A percentile compares a stretch with the other conserved stretches of the same genome.
Conservation (phyloP, 768 basidiomycete genomes). For the Trametopsis cervina region DNA sequence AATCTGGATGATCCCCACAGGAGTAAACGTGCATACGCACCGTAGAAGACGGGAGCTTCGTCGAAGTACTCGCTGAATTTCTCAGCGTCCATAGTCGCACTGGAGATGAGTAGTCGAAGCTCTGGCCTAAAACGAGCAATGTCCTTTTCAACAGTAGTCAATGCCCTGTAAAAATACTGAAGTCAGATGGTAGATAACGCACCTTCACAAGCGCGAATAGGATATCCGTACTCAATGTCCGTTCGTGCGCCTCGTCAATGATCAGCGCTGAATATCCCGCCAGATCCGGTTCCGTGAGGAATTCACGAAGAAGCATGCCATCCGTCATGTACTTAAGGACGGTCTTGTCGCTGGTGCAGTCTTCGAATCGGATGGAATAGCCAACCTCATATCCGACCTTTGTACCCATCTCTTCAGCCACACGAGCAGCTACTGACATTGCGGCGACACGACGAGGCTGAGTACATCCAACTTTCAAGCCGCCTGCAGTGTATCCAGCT, state of each 20-base stretch:
- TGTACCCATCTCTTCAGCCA: constrained; percentile 97
- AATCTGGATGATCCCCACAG: not conserved
- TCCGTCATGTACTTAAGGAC: constrained; percentile 99
- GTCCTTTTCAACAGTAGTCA: constrained; percentile 50
- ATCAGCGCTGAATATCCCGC: constrained; percentile 93
- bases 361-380: constrained; percentile 99
- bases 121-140: constrained; percentile 96
- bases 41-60: constrained; percentile 89
- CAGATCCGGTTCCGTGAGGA: constrained; percentile 94
- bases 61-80: constrained; percentile 99
- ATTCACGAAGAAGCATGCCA: constrained; percentile 95
- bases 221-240: constrained; percentile 97
- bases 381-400: constrained; percentile 98
- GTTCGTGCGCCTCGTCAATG: constrained; percentile 98
- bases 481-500: constrained; percentile 86
- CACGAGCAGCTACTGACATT: constrained; percentile 98
- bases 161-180: constrained; percentile 19
- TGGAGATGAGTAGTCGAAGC: constrained; percentile 86
- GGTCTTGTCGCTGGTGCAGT: constrained; percentile 98
- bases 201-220: constrained; percentile 98
- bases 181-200: constrained; percentile 29
- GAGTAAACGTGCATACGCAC: constrained; percentile 34
- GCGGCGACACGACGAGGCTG: constrained; percentile 98
- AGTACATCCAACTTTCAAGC: constrained; percentile 90
- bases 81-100: constrained; percentile 95